phyloP scores from a whole-genome alignment of 2,329 filamentous ascomycete genomes.

The Drechslerella stenobrocha region DNA sequence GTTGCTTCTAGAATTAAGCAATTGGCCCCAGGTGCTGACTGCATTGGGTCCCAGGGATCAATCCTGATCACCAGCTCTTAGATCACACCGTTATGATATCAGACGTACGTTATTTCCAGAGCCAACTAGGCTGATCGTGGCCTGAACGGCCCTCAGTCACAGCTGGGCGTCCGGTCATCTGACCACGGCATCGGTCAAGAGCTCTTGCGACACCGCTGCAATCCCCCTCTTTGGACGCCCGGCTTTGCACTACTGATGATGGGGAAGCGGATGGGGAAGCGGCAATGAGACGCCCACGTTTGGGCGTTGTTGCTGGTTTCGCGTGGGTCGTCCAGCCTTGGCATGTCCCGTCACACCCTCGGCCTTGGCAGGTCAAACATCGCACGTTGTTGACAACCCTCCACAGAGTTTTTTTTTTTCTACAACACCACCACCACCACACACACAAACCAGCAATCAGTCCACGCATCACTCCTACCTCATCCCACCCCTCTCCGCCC shows the following conservation, averaged over 20 bases:
- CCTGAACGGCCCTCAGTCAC: slow-evolving; percentile 13
- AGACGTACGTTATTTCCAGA: slow-evolving; percentile 19
- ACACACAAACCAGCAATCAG: slow-evolving; percentile 1
- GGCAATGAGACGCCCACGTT: too few species aligned
- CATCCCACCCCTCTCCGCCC: slow-evolving; percentile 15
- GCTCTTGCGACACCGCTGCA: neutral
- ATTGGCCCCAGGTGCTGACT: neutral
- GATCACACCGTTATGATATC: slow-evolving; percentile 35
- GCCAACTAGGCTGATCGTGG: slow-evolving; percentile 21
- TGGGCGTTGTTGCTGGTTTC: slow-evolving; percentile 1
- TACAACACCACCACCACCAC: slow-evolving; percentile 14
- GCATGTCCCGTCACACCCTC: neutral
- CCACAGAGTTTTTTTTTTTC: slow-evolving; percentile 6
- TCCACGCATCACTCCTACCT: slow-evolving; percentile 17
- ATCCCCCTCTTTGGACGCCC: neutral
- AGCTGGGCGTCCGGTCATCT: slow-evolving; percentile 25
- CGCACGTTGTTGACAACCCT: too few species aligned
- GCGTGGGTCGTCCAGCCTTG: slow-evolving; percentile 11
- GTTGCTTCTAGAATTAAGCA: slow-evolving; percentile 39
- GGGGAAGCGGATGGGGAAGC: too few species aligned
- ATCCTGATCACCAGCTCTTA: slow-evolving; percentile 3
- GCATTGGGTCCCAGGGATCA: neutral
- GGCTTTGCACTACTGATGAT: too few species aligned
- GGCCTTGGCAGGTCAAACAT: slow-evolving; percentile 13
- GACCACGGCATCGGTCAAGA: slow-evolving; percentile 1